Evolutionary conservation across 768 basidiomycete genomes (phyloP).

Genomic region (Podaxis sp.): DNA sequence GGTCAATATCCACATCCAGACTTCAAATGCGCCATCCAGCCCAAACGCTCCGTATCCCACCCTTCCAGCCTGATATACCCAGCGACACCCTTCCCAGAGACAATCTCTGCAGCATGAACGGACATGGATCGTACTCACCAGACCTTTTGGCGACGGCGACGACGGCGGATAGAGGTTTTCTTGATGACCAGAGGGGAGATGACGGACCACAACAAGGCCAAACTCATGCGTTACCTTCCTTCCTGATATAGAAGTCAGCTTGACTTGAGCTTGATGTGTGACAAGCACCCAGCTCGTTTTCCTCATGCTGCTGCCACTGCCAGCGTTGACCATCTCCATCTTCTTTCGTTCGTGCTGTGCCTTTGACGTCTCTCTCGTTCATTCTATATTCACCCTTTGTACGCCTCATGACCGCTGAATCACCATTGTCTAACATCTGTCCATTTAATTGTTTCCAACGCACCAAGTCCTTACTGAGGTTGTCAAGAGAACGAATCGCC

Average conservation of each 20-base stretch:
- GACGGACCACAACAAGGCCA: conserved; percentile 30
- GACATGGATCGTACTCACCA: conserved; percentile 53
- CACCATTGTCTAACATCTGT: neutral
- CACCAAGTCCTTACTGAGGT: neutral
- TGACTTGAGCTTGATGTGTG: conserved; percentile 2
- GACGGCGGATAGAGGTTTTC: conserved; percentile 32
- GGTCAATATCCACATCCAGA: conserved; percentile 45
- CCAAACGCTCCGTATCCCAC: conserved; percentile 26
- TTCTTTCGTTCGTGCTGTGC: neutral
- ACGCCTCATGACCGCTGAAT: neutral
- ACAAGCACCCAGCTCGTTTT: neutral
- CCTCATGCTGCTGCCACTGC: neutral
- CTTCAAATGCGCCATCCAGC: conserved; percentile 49
- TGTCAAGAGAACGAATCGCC: neutral
- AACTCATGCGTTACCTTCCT: conserved; percentile 13
- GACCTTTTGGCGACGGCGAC: conserved; percentile 59
- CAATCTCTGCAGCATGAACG: conserved; percentile 22
- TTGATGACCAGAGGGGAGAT: conserved; percentile 24
- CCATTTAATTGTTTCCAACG: neutral
- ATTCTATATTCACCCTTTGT: neutral
- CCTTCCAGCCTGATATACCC: conserved; percentile 14
- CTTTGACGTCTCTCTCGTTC: neutral
- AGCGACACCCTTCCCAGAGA: conserved; percentile 20
- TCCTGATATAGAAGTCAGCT: conserved; percentile 4
- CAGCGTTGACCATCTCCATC: neutral